Conservation (phyloP, 1,284 basidiomycete genomes). For the Puccinia novopanici region DNA sequence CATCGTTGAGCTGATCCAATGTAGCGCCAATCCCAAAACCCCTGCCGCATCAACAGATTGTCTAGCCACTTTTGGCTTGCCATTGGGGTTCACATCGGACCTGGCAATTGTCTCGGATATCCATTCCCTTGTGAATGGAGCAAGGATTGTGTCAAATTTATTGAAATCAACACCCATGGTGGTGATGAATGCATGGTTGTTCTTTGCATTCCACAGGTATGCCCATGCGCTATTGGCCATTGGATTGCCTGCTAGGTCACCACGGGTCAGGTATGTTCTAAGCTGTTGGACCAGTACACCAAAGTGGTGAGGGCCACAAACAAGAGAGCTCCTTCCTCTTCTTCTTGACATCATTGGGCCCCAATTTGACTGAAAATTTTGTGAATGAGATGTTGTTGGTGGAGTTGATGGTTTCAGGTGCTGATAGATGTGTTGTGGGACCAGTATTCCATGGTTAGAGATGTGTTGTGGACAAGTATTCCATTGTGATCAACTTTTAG, state of each 20-base stretch:
- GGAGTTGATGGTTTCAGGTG: too few relatives aligned
- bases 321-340: neutral
- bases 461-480: too few relatives aligned
- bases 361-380: too few relatives aligned
- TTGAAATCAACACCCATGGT: too few relatives aligned
- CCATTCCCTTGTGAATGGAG: too few relatives aligned
- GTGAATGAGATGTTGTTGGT: too few relatives aligned
- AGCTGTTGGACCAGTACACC: neutral
- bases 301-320: neutral
- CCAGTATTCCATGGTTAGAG: too few relatives aligned
- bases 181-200: too few relatives aligned
- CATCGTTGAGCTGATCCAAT: slow-evolving; percentile 2
- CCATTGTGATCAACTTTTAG: too few relatives aligned
- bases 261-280: neutral
- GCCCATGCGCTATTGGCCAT: neutral
- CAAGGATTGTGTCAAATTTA: too few relatives aligned
- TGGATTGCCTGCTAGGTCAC: neutral
- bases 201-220: neutral
- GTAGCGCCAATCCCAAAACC: neutral
- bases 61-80: neutral
- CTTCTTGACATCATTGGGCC: neutral
- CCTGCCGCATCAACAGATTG: slow-evolving; percentile 1
- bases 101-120: neutral
- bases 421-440: too few relatives aligned
- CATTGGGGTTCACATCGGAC: neutral